Percentiles rank a stretch among this genome's conserved stretches.
phyloP scores from a whole-genome alignment of 1,284 basidiomycete genomes.

The Xerocomus nothofagi region DNA sequence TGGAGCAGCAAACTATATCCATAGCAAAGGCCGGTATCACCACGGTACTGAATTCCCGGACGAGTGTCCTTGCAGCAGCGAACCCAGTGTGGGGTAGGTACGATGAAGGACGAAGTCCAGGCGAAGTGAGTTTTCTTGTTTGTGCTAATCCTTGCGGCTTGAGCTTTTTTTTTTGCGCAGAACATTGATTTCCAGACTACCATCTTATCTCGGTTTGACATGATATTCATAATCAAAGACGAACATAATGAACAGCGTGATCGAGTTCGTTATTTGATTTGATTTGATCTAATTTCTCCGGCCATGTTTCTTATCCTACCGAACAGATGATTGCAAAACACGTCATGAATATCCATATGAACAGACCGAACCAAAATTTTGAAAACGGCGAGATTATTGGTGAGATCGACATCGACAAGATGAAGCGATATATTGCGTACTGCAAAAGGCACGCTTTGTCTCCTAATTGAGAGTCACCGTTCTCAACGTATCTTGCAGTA shows the following conservation, averaged over 20 bases:
- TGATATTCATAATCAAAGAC: constrained; percentile 99
- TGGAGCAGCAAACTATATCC: constrained; percentile 99
- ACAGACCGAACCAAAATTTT: constrained; percentile 65
- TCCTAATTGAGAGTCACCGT: not conserved
- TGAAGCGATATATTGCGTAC: constrained; percentile 97
- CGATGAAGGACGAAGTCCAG: constrained; percentile 95
- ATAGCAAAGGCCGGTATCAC: constrained; percentile 99
- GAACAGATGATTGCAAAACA: constrained; percentile 90
- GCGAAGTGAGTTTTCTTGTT: constrained; percentile 64
- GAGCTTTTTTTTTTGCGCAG: constrained; percentile 38
- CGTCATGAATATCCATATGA: constrained; percentile 99
- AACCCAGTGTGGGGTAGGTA: constrained; percentile 99
- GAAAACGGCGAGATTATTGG: constrained; percentile 71
- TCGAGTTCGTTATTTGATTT: constrained; percentile 52
- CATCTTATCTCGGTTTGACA: constrained; percentile 97
- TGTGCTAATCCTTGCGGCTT: not conserved
- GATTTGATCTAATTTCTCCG: not conserved
- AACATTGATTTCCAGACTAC: constrained; percentile 99
- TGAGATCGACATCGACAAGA: constrained; percentile 97
- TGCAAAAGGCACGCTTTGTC: constrained; percentile 77
- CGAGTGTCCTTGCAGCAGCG: constrained; percentile 95
- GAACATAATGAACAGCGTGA: constrained; percentile 96
- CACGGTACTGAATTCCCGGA: constrained; percentile 94
- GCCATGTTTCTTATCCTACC: not conserved
- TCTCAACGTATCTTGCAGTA: constrained; percentile 47